These are phyloP conservation scores for Daldinia grandis DNA, from an alignment of 495 filamentous ascomycete species.

Conservation along the genomic window DNA sequence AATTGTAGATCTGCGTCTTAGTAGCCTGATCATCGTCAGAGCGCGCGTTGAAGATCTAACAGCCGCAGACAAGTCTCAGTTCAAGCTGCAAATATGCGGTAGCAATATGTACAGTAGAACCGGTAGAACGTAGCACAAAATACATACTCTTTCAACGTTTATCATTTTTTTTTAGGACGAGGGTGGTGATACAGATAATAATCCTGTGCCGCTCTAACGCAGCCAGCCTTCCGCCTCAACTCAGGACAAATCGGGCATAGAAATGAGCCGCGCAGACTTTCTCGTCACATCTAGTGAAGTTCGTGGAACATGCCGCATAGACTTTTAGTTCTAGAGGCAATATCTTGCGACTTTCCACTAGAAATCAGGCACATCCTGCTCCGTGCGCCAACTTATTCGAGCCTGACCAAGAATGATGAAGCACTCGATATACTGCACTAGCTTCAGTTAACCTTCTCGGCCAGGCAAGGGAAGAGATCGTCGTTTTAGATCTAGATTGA, in stretches of 20 bases:
- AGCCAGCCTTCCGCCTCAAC: constrained; percentile 8
- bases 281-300: constrained; percentile 13
- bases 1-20: constrained; percentile 3
- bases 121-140: not conserved
- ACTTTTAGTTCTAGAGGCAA: constrained; percentile 29
- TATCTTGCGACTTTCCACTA: constrained; percentile 33
- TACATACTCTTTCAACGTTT: not conserved
- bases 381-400: constrained; percentile 9
- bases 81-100: constrained; percentile 17
- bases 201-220: constrained; percentile 10
- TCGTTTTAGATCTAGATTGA: constrained; percentile 18
- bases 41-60: constrained; percentile 11
- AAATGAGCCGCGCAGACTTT: constrained; percentile 31
- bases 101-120: not conserved
- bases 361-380: not conserved
- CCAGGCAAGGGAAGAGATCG: constrained; percentile 17
- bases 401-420: constrained; percentile 15
- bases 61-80: constrained; percentile 16
- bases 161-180: not conserved
- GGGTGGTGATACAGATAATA: constrained; percentile 14
- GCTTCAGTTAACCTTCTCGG: constrained; percentile 9
- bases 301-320: constrained; percentile 27
- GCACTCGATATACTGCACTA: not conserved
- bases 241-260: constrained; percentile 24
- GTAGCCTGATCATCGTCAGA: constrained; percentile 16